These are phyloP conservation scores for Starmerella tilneyi DNA, from an alignment of 805 yeast species.

Conservation along the genomic window DNA sequence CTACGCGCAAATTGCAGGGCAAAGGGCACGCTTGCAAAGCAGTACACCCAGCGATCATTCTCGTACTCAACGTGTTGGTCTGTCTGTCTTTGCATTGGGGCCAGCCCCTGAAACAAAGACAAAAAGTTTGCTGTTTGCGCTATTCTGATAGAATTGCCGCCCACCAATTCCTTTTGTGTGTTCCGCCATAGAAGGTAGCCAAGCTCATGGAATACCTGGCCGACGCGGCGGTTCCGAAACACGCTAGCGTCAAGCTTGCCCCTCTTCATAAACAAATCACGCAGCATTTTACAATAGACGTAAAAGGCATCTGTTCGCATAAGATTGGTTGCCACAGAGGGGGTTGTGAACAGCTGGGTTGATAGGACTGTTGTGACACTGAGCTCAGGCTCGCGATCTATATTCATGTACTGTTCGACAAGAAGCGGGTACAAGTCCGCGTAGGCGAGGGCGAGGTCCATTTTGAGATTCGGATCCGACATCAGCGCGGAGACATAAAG, in stretches of 20 bases:
- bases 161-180: constrained; percentile 41
- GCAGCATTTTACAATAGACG: constrained; percentile 51
- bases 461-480: constrained; percentile 46
- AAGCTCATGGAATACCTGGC: constrained; percentile 68
- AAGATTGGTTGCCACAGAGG: constrained; percentile 59
- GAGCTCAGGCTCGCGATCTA: constrained; percentile 82
- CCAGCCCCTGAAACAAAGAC: constrained; percentile 64
- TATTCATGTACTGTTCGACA: constrained; percentile 54
- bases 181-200: constrained; percentile 68
- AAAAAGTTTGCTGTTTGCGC: constrained; percentile 56
- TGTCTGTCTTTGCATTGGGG: constrained; percentile 63
- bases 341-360: constrained; percentile 83
- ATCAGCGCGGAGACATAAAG: constrained; percentile 55
- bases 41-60: constrained; percentile 66
- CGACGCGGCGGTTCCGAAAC: constrained; percentile 61
- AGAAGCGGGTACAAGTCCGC: constrained; percentile 72
- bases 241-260: constrained; percentile 38
- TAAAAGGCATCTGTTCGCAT: constrained; percentile 55
- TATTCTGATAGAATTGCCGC: constrained; percentile 39
- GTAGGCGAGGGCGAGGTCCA: constrained; percentile 62
- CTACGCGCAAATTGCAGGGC: constrained; percentile 42
- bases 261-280: constrained; percentile 50
- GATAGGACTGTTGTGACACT: constrained; percentile 65
- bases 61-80: constrained; percentile 84
- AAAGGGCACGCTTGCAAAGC: constrained; percentile 58